Conservation (phyloP, 345 rosid species). For the Cochlearia excelsa region DNA sequence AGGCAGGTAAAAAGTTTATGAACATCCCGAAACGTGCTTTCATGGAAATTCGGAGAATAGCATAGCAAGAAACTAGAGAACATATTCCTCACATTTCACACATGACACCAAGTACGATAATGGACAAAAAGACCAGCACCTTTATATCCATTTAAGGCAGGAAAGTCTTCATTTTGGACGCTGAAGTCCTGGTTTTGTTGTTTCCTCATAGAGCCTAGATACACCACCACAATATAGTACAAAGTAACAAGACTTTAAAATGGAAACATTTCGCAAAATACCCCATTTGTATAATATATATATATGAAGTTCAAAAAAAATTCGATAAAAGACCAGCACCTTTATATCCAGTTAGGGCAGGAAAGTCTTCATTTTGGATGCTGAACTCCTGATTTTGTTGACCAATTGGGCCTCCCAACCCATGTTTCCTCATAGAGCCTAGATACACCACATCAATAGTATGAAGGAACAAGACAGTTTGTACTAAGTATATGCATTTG, state of each 20-base stretch:
- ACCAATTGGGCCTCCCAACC: slow-evolving; percentile 82
- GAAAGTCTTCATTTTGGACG: slow-evolving; percentile 98
- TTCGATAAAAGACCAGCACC: slow-evolving; percentile 40
- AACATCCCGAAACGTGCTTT: too few relatives aligned
- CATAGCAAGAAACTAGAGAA: too few relatives aligned
- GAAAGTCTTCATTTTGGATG: slow-evolving; percentile 98
- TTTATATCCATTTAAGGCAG: slow-evolving; percentile 94
- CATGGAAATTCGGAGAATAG: too few relatives aligned
- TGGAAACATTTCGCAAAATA: too few relatives aligned
- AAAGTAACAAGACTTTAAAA: neutral
- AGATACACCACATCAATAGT: slow-evolving; percentile 23
- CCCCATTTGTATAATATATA: too few relatives aligned
- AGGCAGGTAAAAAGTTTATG: too few relatives aligned
- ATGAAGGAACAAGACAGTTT: slow-evolving; percentile 1
- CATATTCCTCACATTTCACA: too few relatives aligned
- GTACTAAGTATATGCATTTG: neutral
- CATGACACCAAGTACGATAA: too few relatives aligned
- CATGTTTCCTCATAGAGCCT: slow-evolving; percentile 82
- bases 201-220: slow-evolving; percentile 72
- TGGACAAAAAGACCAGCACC: slow-evolving; percentile 39
- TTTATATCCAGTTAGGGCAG: slow-evolving; percentile 95
- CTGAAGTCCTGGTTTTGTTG: slow-evolving; percentile 98
- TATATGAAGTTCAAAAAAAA: neutral
- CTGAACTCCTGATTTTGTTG: slow-evolving; percentile 99
- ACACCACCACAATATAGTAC: slow-evolving; percentile 14